Base-by-base conservation (phyloP, 345 rosid genomes). In the Salix arbutifolia region DNA sequence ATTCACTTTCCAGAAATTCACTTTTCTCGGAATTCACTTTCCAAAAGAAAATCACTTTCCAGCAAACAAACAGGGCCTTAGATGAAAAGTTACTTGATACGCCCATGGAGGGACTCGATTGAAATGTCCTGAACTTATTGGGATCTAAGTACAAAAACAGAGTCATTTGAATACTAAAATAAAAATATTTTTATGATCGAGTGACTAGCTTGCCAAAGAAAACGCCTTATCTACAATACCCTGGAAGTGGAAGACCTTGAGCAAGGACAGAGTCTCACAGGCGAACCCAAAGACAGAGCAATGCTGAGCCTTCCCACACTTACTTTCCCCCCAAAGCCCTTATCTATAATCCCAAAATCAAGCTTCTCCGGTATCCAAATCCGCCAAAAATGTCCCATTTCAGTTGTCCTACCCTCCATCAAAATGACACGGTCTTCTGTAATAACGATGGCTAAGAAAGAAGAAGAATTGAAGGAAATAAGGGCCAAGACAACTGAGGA, bases 361-460 rank as follows among this genome's bases (percentile, higher is more conserved):
- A 86, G 86, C 44, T 87, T 90, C 86, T 76, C 81, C 56, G 93
- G 89, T 67, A 67, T 89, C 53, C 77, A 75, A 87, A 81, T 90
- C 82, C 89, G 73, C 58, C 90, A 82, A 19, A 31, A 70, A 42
- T 79, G 71, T 50, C 78, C 88, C 25, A 52, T 74, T 42, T 48
- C 78, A 13, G 31, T 35, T 60, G 77, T 76, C 50, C 68, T 69
- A 21, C 77, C 23, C 70, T 31, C 87, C 25, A 48, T 21, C 68
- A 66, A 44, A 44, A 52, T 74, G 33, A 16, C 82, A 8, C 33
- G 78, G 33, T 75, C 79, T 5, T 74, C 86, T 3, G 91, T 83
- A 72, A 91, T 91, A 62, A 85, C 75, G 92, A 95, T 95, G 99
- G 92, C 97, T 2, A 91, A 93, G 87, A 87, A 88, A 80, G 92